Percentiles rank a stretch among this genome's conserved stretches.
Evolutionary conservation across 2,329 filamentous ascomycete genomes (phyloP).

Genomic region (Trichoderma guizhouense): DNA sequence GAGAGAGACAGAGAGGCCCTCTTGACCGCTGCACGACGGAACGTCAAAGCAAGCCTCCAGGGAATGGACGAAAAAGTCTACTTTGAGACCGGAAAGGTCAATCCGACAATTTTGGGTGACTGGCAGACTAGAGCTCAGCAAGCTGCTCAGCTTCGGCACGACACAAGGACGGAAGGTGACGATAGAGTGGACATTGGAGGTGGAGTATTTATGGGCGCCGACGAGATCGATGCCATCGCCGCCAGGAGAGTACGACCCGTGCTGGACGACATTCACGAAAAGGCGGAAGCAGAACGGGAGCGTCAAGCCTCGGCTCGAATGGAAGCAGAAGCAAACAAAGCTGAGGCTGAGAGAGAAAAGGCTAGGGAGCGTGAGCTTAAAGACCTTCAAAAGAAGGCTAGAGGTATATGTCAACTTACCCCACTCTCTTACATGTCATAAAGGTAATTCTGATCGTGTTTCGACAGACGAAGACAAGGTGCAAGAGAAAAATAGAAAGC

Average conservation of each 20-base stretch:
- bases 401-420: constrained; percentile 47
- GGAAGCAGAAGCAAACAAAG: constrained; percentile 55
- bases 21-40: constrained; percentile 75
- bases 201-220: constrained; percentile 73
- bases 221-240: constrained; percentile 77
- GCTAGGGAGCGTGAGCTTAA: constrained; percentile 51
- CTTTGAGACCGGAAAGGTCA: constrained; percentile 69
- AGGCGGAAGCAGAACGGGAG: constrained; percentile 68
- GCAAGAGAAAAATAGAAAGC: constrained; percentile 19
- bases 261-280: constrained; percentile 78
- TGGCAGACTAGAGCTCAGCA: constrained; percentile 77
- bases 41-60: constrained; percentile 75
- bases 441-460: neutral
- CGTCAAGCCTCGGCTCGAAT: constrained; percentile 63
- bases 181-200: constrained; percentile 69
- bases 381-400: constrained; percentile 52
- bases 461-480: constrained; percentile 45
- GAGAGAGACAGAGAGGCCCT: constrained; percentile 71
- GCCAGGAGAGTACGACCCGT: constrained; percentile 74
- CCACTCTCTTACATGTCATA: neutral
- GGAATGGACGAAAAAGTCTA: constrained; percentile 80
- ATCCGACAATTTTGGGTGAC: constrained; percentile 64
- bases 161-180: constrained; percentile 54
- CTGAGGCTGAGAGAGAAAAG: constrained; percentile 47
- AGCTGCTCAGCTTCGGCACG: constrained; percentile 63